A percentile compares a stretch with the other conserved stretches of the same genome.
Evolutionary conservation across 306 rosid species (phyloP).

Genomic region (Trifolium pratense): DNA sequence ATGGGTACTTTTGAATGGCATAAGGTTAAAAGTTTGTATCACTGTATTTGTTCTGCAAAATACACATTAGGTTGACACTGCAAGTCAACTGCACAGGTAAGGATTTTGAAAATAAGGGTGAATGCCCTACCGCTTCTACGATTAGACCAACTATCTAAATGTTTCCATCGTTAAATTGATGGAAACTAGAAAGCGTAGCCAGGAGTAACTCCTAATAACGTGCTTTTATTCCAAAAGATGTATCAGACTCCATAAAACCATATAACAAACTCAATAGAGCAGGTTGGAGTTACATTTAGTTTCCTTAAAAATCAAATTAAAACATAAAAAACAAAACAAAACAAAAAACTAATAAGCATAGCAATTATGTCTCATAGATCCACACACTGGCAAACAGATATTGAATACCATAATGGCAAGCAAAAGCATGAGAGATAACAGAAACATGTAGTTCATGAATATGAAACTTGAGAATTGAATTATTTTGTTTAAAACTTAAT

Average conservation of each 20-base stretch:
- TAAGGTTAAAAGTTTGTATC: neutral
- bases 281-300: slow-evolving; percentile 10
- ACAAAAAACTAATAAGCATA: neutral
- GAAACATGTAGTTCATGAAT: slow-evolving; percentile 41
- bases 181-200: neutral
- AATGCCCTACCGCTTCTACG: no score
- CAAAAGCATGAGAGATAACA: slow-evolving; percentile 45
- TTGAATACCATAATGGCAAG: slow-evolving; percentile 42
- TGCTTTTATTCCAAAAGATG: slow-evolving; percentile 11
- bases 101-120: neutral
- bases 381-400: slow-evolving; percentile 46
- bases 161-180: no score
- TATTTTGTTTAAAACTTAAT: neutral
- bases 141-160: no score
- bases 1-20: neutral
- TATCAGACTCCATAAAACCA: neutral
- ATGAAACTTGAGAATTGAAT: slow-evolving; percentile 32
- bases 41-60: no score
- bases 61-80: neutral
- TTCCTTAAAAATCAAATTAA: slow-evolving; percentile 6
- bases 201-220: neutral
- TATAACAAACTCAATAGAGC: neutral
- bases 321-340: slow-evolving; percentile 7
- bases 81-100: neutral
- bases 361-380: slow-evolving; percentile 30